Evolutionary conservation across 164 flowering plant genomes (phyloP).

Genomic region (grape (Vitis vinifera)): DNA sequence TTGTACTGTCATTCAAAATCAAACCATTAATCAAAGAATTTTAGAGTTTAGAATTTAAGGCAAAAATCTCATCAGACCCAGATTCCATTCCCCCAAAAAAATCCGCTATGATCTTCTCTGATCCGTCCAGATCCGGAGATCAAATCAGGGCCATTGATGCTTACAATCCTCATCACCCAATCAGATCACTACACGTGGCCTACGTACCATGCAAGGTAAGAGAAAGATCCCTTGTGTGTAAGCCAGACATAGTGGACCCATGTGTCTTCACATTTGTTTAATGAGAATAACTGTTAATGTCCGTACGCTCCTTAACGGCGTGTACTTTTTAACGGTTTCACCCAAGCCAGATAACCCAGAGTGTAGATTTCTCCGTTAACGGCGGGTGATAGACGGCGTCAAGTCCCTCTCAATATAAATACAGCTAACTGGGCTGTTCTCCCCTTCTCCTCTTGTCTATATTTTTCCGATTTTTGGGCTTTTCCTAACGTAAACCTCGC

Average conservation of each 20-base stretch:
- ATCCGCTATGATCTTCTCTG: background rate
- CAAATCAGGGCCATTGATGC: background rate
- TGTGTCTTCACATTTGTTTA: slow-evolving; percentile 14
- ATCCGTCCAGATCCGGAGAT: background rate
- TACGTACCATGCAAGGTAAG: slow-evolving; percentile 20
- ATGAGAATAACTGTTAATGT: background rate
- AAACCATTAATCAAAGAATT: too few relatives aligned
- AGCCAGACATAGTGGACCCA: slow-evolving; percentile 25
- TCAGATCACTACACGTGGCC: slow-evolving; percentile 14
- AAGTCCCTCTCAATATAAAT: slow-evolving; percentile 22
- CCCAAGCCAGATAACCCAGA: background rate
- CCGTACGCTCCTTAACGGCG: slow-evolving; percentile 13
- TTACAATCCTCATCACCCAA: background rate
- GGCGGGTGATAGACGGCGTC: slow-evolving; percentile 15
- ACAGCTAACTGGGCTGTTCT: background rate
- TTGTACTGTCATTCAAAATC: too few relatives aligned
- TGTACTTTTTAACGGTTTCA: background rate
- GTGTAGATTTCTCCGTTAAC: slow-evolving; percentile 7
- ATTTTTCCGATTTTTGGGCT: background rate
- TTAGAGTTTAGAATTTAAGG: too few relatives aligned
- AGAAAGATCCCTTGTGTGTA: slow-evolving; percentile 14
- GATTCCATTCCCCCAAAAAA: background rate
- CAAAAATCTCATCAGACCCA: too few relatives aligned
- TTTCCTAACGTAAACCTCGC: slow-evolving; percentile 9
- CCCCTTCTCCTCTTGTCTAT: slow-evolving; percentile 10